phyloP scores from a whole-genome alignment of 163 green algal species.

The Prototheca wickerhamii region DNA sequence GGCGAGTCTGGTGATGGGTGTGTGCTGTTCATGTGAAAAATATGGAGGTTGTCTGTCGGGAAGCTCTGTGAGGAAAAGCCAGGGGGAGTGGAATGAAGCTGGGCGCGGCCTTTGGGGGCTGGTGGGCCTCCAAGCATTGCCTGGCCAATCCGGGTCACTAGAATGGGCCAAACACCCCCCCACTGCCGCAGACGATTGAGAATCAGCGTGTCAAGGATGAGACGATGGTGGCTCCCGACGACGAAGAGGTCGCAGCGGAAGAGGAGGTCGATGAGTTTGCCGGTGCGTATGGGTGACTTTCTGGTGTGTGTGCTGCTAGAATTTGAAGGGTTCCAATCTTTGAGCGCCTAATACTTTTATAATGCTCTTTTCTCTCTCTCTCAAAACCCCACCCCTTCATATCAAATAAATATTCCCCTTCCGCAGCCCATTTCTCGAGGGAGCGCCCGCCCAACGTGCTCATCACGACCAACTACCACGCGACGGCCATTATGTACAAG shows the following conservation, averaged over 20 bases:
- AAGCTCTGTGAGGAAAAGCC: background rate
- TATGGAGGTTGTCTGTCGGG: background rate
- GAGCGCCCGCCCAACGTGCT: constrained; percentile 74
- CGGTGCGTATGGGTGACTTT: constrained; percentile 20
- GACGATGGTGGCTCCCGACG: constrained; percentile 59
- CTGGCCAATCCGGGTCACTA: no score
- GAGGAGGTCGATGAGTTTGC: constrained; percentile 87
- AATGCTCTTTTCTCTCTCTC: background rate
- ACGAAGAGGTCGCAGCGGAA: constrained; percentile 72
- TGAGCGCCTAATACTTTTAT: no score
- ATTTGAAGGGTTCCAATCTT: background rate
- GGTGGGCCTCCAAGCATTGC: no score
- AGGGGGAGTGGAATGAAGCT: background rate
- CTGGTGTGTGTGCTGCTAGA: background rate
- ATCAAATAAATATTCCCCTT: background rate
- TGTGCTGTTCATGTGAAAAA: background rate
- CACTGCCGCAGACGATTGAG: constrained; percentile 71
- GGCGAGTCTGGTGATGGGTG: constrained; percentile 18
- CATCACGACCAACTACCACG: constrained; percentile 84
- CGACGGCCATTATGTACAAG: constrained; percentile 72
- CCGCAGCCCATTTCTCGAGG: constrained; percentile 62
- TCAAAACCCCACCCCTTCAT: background rate
- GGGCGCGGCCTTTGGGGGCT: background rate
- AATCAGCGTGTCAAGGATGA: constrained; percentile 79
- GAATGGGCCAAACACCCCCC: background rate